phyloP scores from a whole-genome alignment of 1,284 basidiomycete genomes.

The Gymnopus androsaceus region DNA sequence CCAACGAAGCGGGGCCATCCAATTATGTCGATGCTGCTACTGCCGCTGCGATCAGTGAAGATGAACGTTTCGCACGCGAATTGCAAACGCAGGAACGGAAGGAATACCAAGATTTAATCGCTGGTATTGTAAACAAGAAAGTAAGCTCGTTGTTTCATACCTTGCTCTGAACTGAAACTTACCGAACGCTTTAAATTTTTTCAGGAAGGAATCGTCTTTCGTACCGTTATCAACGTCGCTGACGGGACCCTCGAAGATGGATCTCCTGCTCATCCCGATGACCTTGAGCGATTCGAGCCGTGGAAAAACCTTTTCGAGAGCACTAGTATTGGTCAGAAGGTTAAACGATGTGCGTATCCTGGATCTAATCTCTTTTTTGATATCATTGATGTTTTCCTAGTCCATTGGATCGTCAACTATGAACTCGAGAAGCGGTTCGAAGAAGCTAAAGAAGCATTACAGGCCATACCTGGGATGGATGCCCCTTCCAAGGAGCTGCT shows the following conservation, averaged over 20 bases:
- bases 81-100: slow-evolving; percentile 15
- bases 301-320: slow-evolving; percentile 12
- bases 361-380: too few species aligned
- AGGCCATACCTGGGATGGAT: slow-evolving; percentile 1
- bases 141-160: neutral
- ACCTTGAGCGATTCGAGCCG: slow-evolving; percentile 17
- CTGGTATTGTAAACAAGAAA: slow-evolving; percentile 5
- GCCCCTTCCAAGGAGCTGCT: slow-evolving; percentile 15
- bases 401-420: slow-evolving; percentile 26
- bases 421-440: slow-evolving; percentile 24
- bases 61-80: slow-evolving; percentile 11
- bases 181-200: too few species aligned
- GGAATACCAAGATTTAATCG: slow-evolving; percentile 12
- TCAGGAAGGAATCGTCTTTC: slow-evolving; percentile 20
- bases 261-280: slow-evolving; percentile 20
- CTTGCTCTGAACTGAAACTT: neutral
- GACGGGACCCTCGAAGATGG: slow-evolving; percentile 15
- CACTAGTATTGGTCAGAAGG: neutral
- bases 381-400: neutral
- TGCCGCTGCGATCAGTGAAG: neutral
- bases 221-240: slow-evolving; percentile 11
- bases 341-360: slow-evolving; percentile 12
- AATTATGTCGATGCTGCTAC: too few species aligned
- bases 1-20: too few species aligned
- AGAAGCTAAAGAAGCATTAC: slow-evolving; percentile 15